Evolutionary conservation across 148 eudicot genomes (phyloP), one percentile per base, ranked within the genome.

Genomic region (Dianthus caryophyllus): DNA sequence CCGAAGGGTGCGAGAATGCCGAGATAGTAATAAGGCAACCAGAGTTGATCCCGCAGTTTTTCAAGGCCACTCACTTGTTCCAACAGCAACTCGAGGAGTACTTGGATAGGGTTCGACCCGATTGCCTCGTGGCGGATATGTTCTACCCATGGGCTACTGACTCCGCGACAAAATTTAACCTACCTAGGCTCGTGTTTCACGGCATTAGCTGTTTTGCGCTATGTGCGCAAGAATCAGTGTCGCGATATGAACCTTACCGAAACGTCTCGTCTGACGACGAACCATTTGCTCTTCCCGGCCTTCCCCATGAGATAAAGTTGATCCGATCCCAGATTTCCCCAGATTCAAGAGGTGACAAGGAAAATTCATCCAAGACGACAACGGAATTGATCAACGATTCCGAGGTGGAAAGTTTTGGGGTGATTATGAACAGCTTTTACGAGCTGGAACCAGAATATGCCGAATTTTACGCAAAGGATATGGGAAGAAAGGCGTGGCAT

Each of bases 71-170:
- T 6, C 18, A 31, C 0, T 27, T 80, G 70, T 78, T 84, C 2
- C 71, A 72, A 64, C 72, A 76, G 50, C 85, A 72, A 3, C 67
- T 83, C 2, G 90, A 77, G 61, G 41, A 73, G 14, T 63, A 81
- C 61, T 44, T 86, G 12, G 41, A 80, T 30, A 69, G 75, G 58
- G 36, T 38, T 1, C 54, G 58, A 10, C 75, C 80, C 0, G 29
- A 62, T 36, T 76, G 80, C 57, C 74, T 80, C 3, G 68, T 69
- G 6, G 65, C 73, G 0, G 81, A 77, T 29, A 29, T 77, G 64
- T 73, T 80, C 29, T 76, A 76, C 15, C 75, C 83, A 1, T 76
- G 80, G 83, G 68, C 75, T 1, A 65, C 69, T 5, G 62, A 69
- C 10, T 68, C 47, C 29, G 77, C 83, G 13, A 70, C 59, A 16